A percentile compares a stretch with the other conserved stretches of the same genome.
phyloP scores from a whole-genome alignment of 2,329 filamentous ascomycete species.

The Alternaria ventricosa region DNA sequence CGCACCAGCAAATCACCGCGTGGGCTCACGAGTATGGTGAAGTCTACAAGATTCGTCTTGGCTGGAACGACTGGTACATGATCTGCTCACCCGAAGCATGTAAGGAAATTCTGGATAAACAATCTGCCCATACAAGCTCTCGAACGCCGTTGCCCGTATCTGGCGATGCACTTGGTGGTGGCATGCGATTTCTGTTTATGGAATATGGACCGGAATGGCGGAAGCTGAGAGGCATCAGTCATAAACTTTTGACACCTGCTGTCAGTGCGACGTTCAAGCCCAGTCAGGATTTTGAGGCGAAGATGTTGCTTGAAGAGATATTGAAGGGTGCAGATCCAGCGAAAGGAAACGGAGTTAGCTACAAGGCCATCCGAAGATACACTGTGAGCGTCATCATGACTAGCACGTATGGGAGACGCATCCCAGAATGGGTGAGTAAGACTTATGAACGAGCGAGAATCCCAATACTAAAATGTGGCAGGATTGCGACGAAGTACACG shows the following conservation, averaged over 20 bases:
- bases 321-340: conserved; percentile 35
- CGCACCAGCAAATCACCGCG: conserved; percentile 38
- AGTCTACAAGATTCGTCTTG: conserved; percentile 53
- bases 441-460: not conserved
- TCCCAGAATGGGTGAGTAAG: conserved; percentile 39
- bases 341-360: conserved; percentile 29
- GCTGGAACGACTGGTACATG: conserved; percentile 56
- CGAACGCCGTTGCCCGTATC: conserved; percentile 49
- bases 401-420: conserved; percentile 43
- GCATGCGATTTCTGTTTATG: conserved; percentile 52
- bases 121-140: conserved; percentile 45
- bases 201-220: conserved; percentile 53
- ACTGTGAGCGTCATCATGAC: conserved; percentile 47
- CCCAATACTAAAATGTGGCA: conserved; percentile 1
- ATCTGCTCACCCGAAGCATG: conserved; percentile 54
- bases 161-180: conserved; percentile 49
- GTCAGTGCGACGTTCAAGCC: conserved; percentile 51
- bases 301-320: conserved; percentile 54
- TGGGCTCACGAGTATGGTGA: conserved; percentile 56
- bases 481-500: conserved; percentile 41
- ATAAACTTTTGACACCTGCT: conserved; percentile 47
- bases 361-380: conserved; percentile 40
- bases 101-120: conserved; percentile 54
- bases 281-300: conserved; percentile 55
- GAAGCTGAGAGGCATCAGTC: conserved; percentile 48